phyloP scores from a whole-genome alignment of 768 basidiomycete species.

The Suillus subalutaceus region DNA sequence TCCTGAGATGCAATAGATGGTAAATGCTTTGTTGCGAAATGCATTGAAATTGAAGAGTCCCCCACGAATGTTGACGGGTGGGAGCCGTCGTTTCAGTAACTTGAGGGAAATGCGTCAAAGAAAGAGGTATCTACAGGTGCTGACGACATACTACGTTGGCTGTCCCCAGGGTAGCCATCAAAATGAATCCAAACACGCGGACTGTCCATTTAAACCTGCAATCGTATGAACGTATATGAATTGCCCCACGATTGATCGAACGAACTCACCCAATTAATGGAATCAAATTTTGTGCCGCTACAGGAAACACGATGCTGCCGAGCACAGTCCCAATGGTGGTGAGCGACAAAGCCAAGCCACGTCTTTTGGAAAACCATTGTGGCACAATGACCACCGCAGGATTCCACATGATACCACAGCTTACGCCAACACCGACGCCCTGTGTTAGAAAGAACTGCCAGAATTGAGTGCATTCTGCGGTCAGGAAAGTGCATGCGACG shows the following conservation, averaged over 20 bases:
- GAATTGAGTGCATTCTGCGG: constrained; percentile 69
- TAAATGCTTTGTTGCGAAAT: constrained; percentile 51
- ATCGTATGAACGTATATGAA: background rate
- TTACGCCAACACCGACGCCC: constrained; percentile 69
- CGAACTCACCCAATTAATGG: constrained; percentile 63
- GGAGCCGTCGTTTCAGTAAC: constrained; percentile 49
- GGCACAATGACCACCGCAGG: constrained; percentile 60
- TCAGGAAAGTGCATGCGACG: constrained; percentile 60
- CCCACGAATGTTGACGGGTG: constrained; percentile 53
- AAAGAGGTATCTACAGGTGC: constrained; percentile 12
- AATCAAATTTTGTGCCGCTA: constrained; percentile 58
- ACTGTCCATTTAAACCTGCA: constrained; percentile 77
- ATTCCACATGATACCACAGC: constrained; percentile 62
- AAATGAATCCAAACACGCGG: constrained; percentile 67
- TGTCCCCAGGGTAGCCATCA: constrained; percentile 51
- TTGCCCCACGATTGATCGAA: constrained; percentile 7
- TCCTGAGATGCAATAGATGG: constrained; percentile 59
- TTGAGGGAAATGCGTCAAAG: constrained; percentile 8
- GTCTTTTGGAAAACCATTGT: constrained; percentile 69
- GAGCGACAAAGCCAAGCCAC: constrained; percentile 62
- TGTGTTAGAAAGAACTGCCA: constrained; percentile 83
- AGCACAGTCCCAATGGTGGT: constrained; percentile 66
- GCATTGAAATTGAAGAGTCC: constrained; percentile 59
- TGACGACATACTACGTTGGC: constrained; percentile 52
- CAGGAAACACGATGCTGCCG: constrained; percentile 72